Conservation (phyloP, 495 filamentous ascomycete genomes). For the Chaetomium cochliodes region DNA sequence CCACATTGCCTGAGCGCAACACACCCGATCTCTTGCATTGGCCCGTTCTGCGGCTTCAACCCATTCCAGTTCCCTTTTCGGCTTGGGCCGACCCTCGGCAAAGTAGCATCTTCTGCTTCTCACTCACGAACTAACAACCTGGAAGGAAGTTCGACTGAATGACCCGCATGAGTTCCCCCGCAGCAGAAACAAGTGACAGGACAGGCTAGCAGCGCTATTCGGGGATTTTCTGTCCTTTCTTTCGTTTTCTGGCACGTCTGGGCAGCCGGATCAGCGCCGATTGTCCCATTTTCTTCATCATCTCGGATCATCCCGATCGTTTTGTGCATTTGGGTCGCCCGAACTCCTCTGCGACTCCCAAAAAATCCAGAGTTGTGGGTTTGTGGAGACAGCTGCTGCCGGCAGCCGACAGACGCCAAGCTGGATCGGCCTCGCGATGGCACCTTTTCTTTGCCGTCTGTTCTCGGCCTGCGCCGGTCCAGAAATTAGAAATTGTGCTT, state of each 20-base stretch:
- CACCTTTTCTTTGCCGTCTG: background rate
- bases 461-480: background rate
- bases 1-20: conserved; percentile 23
- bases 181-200: background rate
- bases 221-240: background rate
- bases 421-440: background rate
- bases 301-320: background rate
- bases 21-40: conserved; percentile 6
- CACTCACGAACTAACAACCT: background rate
- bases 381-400: conserved; percentile 6
- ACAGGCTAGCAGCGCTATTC: background rate
- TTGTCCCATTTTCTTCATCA: background rate
- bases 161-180: background rate
- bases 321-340: too few species aligned
- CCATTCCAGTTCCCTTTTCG: background rate
- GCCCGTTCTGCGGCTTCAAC: background rate
- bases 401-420: conserved; percentile 1
- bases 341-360: background rate
- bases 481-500: background rate
- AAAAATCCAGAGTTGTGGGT: background rate
- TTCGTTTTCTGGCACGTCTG: background rate
- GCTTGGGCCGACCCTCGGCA: too few species aligned
- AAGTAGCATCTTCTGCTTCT: background rate
- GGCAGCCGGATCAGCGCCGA: background rate
- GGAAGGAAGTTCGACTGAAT: too few species aligned